These are phyloP conservation scores for Mycena amicta DNA, from an alignment of 768 basidiomycete genomes.

Conservation along the genomic window DNA sequence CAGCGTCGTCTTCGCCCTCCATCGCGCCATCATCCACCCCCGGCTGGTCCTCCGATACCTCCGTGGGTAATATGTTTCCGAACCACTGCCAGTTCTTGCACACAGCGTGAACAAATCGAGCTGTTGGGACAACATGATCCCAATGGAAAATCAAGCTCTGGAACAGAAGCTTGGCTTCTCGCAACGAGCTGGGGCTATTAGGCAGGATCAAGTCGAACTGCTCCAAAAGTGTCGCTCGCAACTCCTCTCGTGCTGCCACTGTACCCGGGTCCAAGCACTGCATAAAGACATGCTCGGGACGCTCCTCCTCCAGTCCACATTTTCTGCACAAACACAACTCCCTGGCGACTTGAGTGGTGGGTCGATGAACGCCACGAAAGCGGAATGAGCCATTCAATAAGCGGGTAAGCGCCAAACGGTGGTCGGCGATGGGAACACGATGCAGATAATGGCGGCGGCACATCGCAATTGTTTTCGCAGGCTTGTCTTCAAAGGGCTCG, in stretches of 20 bases:
- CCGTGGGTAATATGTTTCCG: background rate
- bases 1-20: background rate
- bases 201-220: background rate
- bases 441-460: slow-evolving; percentile 4
- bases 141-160: background rate
- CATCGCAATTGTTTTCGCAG: background rate
- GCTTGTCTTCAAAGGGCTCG: slow-evolving; percentile 2
- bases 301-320: background rate
- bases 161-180: background rate
- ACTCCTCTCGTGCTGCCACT: background rate
- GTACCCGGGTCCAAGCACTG: background rate
- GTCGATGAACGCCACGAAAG: background rate
- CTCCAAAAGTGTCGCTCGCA: background rate
- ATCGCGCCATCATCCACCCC: background rate
- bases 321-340: background rate
- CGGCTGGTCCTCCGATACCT: background rate
- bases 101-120: background rate
- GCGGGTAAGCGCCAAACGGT: slow-evolving; percentile 4
- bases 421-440: background rate
- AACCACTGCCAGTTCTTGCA: slow-evolving; percentile 1
- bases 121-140: background rate
- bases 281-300: slow-evolving; percentile 4
- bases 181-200: background rate
- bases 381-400: background rate
- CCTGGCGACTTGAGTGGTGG: background rate